Percentiles rank a stretch among this genome's conserved stretches.
Evolutionary conservation across 2,329 filamentous ascomycete species (phyloP).

Genomic region (Blumeria hordei): DNA sequence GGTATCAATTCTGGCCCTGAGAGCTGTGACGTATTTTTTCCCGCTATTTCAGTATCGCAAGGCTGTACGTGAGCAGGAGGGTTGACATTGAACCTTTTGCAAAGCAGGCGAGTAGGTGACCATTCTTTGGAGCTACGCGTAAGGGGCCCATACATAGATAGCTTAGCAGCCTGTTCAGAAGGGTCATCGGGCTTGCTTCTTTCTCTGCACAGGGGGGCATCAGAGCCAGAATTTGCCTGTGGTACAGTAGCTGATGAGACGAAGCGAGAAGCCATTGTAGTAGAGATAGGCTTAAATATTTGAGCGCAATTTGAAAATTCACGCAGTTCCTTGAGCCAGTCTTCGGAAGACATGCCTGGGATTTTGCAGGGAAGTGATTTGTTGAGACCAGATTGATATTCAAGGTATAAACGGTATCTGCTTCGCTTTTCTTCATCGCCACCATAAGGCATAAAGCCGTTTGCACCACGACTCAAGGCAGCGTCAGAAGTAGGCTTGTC

Average conservation of each 20-base stretch:
- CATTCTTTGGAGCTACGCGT: constrained; percentile 52
- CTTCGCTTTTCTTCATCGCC: constrained; percentile 56
- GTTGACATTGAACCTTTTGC: constrained; percentile 81
- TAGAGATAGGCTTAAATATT: constrained; percentile 80
- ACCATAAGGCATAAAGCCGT: constrained; percentile 59
- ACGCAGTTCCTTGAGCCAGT: constrained; percentile 56
- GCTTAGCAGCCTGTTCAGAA: constrained; percentile 60
- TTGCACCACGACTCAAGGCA: constrained; percentile 37
- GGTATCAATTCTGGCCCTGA: constrained; percentile 23
- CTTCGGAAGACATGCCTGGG: constrained; percentile 29
- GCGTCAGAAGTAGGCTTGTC: constrained; percentile 43
- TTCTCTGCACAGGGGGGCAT: constrained; percentile 22
- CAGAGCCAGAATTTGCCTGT: constrained; percentile 14
- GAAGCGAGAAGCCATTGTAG: constrained; percentile 82
- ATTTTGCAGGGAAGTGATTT: constrained; percentile 28
- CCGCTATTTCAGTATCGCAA: constrained; percentile 20
- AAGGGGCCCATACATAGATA: constrained; percentile 84
- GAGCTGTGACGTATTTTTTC: constrained; percentile 10
- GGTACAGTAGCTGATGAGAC: constrained; percentile 38
- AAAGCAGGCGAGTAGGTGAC: constrained; percentile 62
- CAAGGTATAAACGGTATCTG: constrained; percentile 65
- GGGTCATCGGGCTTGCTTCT: constrained; percentile 40
- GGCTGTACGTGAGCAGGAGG: constrained; percentile 42
- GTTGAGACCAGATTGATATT: constrained; percentile 43
- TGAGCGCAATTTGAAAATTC: constrained; percentile 49